Evolutionary conservation across 2,329 filamentous ascomycete genomes (phyloP).

Genomic region (Clonostachys rhizophaga): DNA sequence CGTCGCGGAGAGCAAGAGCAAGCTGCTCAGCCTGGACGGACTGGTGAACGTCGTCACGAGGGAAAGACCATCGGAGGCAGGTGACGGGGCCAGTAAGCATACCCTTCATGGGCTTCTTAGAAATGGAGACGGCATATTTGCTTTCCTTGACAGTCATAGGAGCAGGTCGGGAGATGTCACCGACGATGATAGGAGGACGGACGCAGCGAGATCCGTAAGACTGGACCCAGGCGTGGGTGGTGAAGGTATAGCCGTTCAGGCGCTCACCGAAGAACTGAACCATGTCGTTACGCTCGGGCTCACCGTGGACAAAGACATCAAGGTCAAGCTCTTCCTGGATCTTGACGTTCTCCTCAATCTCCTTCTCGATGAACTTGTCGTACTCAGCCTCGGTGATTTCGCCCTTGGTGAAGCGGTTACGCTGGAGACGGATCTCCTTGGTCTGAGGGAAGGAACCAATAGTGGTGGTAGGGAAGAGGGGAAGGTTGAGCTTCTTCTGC

Average conservation of each 20-base stretch:
- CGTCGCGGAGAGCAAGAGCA: slow-evolving; percentile 94
- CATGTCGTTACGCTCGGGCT: slow-evolving; percentile 99
- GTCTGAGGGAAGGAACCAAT: slow-evolving; percentile 99
- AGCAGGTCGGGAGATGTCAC: slow-evolving; percentile 93
- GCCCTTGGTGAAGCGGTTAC: slow-evolving; percentile 98
- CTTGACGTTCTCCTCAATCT: slow-evolving; percentile 92
- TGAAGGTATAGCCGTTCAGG: slow-evolving; percentile 95
- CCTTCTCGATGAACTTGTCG: slow-evolving; percentile 98
- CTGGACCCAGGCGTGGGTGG: slow-evolving; percentile 98
- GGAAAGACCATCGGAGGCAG: slow-evolving; percentile 99
- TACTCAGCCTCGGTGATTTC: slow-evolving; percentile 91
- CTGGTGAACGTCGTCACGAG: slow-evolving; percentile 98
- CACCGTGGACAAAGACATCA: slow-evolving; percentile 96
- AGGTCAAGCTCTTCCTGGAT: slow-evolving; percentile 98
- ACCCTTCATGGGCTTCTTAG: slow-evolving; percentile 99
- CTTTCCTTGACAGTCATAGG: slow-evolving; percentile 99
- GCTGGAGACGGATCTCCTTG: slow-evolving; percentile 93
- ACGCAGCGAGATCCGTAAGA: slow-evolving; percentile 98
- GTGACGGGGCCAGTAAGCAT: slow-evolving; percentile 99
- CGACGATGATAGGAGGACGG: slow-evolving; percentile 95
- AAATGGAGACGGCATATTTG: slow-evolving; percentile 94
- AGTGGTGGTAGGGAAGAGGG: slow-evolving; percentile 97
- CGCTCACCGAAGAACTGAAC: slow-evolving; percentile 99
- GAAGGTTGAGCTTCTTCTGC: slow-evolving; percentile 88
- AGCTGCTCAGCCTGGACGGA: slow-evolving; percentile 98